A percentile compares a stretch with the other conserved stretches of the same genome.
Evolutionary conservation across 441 rosid species (phyloP).

Genomic region (Croton setiger): DNA sequence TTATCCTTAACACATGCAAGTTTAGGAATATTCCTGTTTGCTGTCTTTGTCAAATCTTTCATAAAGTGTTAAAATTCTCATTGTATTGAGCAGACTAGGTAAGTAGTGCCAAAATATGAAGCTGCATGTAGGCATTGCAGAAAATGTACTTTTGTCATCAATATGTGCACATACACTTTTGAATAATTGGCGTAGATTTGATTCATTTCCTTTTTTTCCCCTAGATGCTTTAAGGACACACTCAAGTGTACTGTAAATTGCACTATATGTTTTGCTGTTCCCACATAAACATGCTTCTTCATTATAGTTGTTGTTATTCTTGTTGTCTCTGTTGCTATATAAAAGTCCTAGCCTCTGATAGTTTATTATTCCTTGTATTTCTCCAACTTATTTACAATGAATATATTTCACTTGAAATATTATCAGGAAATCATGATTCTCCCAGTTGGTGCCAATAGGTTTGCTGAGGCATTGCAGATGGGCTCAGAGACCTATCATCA

Average conservation of each 20-base stretch:
- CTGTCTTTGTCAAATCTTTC: not conserved
- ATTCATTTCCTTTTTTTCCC: not conserved
- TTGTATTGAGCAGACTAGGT: slow-evolving; percentile 6
- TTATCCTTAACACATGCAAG: not conserved
- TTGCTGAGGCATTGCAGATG: slow-evolving; percentile 95
- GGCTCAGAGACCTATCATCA: slow-evolving; percentile 96
- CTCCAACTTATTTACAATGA: not conserved
- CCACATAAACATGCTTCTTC: not conserved
- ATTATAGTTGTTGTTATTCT: not conserved
- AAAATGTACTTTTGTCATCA: not conserved
- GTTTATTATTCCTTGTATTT: not conserved
- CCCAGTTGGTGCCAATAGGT: slow-evolving; percentile 86
- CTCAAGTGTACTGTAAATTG: slow-evolving; percentile 1
- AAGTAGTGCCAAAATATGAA: not conserved
- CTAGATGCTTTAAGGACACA: not conserved
- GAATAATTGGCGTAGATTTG: not conserved
- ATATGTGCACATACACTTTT: not conserved
- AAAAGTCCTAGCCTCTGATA: not conserved
- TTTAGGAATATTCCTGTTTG: not conserved
- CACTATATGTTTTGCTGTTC: not conserved
- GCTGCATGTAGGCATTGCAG: not conserved
- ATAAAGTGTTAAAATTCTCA: not conserved
- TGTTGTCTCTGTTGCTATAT: not conserved
- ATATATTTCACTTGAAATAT: slow-evolving; percentile 18
- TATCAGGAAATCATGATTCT: slow-evolving; percentile 86